phyloP scores from a whole-genome alignment of 2,329 filamentous ascomycete genomes.

The Pseudogymnoascus sp. region DNA sequence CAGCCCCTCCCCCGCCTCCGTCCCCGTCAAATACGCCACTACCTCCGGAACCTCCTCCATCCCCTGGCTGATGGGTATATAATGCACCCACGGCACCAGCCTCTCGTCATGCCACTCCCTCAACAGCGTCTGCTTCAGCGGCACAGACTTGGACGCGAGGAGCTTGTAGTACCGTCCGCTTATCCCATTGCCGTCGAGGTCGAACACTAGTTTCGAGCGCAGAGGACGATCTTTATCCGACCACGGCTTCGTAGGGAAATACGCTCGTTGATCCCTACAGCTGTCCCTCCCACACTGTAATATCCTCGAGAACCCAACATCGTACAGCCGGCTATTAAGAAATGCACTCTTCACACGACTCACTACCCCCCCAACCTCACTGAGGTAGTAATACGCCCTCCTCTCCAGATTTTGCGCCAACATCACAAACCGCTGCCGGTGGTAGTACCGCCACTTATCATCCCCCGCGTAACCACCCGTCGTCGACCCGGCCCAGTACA shows the following conservation, averaged over 20 bases:
- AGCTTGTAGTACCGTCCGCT: constrained; percentile 61
- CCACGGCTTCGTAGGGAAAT: neutral
- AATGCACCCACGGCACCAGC: constrained; percentile 68
- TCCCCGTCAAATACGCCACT: constrained; percentile 64
- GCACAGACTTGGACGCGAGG: constrained; percentile 56
- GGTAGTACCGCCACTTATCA: constrained; percentile 35
- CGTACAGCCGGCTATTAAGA: neutral
- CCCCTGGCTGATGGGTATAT: constrained; percentile 67
- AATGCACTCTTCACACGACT: neutral
- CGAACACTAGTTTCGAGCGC: neutral
- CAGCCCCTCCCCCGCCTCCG: constrained; percentile 42
- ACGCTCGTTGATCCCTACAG: neutral
- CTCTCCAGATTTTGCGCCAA: constrained; percentile 23
- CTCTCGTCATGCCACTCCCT: constrained; percentile 70
- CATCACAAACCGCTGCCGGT: constrained; percentile 41
- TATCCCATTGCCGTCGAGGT: constrained; percentile 59
- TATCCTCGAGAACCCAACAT: neutral
- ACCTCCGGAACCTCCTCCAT: constrained; percentile 64
- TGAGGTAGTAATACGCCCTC: neutral
- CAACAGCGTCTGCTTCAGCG: constrained; percentile 68
- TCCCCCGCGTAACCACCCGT: constrained; percentile 39
- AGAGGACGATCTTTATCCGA: neutral
- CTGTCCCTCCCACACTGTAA: neutral
- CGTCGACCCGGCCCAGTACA: constrained; percentile 53
- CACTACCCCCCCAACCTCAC: neutral